Evolutionary conservation across 371 early-diverging fungal species (phyloP), one percentile per base, ranked within the genome.

Genomic region (Mucor indicus): DNA sequence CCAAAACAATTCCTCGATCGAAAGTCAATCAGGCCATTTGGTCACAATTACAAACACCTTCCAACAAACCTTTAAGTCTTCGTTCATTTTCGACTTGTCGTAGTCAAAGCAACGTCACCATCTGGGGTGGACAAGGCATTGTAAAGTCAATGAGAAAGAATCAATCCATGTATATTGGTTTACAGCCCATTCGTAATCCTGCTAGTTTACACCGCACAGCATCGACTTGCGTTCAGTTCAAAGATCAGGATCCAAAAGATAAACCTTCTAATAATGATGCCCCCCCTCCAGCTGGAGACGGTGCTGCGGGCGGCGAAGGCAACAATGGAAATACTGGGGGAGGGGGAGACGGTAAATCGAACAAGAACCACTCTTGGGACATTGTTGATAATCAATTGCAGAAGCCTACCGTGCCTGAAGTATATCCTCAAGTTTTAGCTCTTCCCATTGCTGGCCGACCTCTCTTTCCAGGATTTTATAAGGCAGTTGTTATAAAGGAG

Each of bases 401-500:
- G 51, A 85, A 87, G 53, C 88, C 90, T 12, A 72, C 87, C 4
- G 84, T 92, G 13, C 94, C 94, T 6, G 91, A 92, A 38, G 80
- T 80, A 12, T 93, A 90, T 62, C 92, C 96, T 8, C 91, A 93
- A 55, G 86, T 97, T 0, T 69, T 98, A 50, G 92, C 94, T 13
- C 75, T 98, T 31, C 98, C 98, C 0, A 87, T 98, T 46, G 90
- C 93, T 16, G 82, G 93, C 12, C 83, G 97, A 37, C 97, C 97
- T 5, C 73, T 96, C 30, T 98, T 96, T 58, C 98, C 98, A 15
- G 96, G 96, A 19, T 93, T 96, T 59, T 96, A 95, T 78, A 96
- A 96, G 72, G 93, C 96, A 0, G 88, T 98, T 8, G 91, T 90
- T 17, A 89, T 98, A 54, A 93, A 94, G 67, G 93, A 96, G 55